Conservation (phyloP, 169 alveolate species). For the Toxoplasma gondii region DNA sequence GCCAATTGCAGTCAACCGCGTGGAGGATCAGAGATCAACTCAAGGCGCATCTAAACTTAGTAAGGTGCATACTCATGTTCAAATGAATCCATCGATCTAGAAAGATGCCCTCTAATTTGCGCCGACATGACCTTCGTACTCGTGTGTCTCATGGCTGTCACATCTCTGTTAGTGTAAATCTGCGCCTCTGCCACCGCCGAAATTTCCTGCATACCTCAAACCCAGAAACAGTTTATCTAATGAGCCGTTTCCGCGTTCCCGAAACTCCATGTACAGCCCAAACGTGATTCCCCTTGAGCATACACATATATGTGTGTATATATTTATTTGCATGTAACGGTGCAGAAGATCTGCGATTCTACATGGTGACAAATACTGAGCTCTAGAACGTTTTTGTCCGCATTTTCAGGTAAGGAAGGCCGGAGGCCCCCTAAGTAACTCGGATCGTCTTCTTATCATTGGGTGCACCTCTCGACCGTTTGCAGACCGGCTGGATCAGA, state of each 20-base stretch:
- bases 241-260: too few species aligned
- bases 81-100: not conserved
- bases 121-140: too few species aligned
- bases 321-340: not conserved
- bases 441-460: constrained; percentile 85
- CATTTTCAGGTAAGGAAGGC: constrained; percentile 39
- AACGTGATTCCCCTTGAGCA: too few species aligned
- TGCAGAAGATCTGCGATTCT: not conserved
- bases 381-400: not conserved
- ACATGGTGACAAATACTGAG: not conserved
- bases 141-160: too few species aligned
- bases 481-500: constrained; percentile 77
- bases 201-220: too few species aligned
- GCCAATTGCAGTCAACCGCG: constrained; percentile 73
- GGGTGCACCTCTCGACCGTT: constrained; percentile 88
- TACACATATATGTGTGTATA: too few species aligned
- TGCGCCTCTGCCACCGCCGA: too few species aligned
- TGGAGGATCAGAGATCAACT: constrained; percentile 77
- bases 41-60: constrained; percentile 77
- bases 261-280: too few species aligned
- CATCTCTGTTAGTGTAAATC: too few species aligned
- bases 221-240: too few species aligned
- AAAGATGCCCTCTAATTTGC: too few species aligned
- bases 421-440: constrained; percentile 52
- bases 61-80: not conserved